Evolutionary conservation across 371 early-diverging fungal genomes (phyloP), one percentile per base, ranked within the genome.

Genomic region (Mortierella sp.): DNA sequence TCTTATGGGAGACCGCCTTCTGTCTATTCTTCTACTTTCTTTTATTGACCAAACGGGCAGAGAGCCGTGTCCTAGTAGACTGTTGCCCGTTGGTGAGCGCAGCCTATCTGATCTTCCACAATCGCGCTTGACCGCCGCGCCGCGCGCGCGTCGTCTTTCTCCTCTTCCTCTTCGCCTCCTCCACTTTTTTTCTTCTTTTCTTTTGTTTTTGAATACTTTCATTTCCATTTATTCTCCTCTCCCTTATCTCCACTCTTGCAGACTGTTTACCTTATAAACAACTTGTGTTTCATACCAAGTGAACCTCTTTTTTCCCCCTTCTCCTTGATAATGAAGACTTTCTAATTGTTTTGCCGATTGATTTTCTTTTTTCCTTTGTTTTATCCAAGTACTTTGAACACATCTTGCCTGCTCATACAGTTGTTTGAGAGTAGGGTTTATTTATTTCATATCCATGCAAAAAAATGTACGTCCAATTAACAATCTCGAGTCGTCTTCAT

Each of bases 51-150:
- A 18, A 51, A 51, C 14, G 51, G 51, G 5, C 21, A 51, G 51
- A 49, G 49, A 51, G 51, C 18, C 51, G 51, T 18, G 51, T 51
- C 51, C 21, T 51, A 21, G 21, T 21, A 6, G 51, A 51, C 18
- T 51, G 51, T 21, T 51, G 16, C 21, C 18, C 21, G 4, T 21
- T 6, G 51, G 51, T 21, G 5, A 51, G 18, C 5, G 21, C 21
- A 51, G 21, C 5, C 21, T 21, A 16, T 51, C 16, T 24, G 70
- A 43, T 12, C 70, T 44, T 70, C 70, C 70, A 44, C 70, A 70
- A 70, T 44, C 43, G 44, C 70, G 70, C 70, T 70, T 70, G 70
- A 70, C 44, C 43, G n/a, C 32, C 32, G 56, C 56, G 27, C 56
- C 27, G 56, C 14, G 60, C 10, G 55, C 56, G 56, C 56, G 56